A percentile compares a stretch with the other conserved stretches of the same genome.
Conservation (phyloP, 495 filamentous ascomycete genomes). For the Hyaloscypha variabilis region DNA sequence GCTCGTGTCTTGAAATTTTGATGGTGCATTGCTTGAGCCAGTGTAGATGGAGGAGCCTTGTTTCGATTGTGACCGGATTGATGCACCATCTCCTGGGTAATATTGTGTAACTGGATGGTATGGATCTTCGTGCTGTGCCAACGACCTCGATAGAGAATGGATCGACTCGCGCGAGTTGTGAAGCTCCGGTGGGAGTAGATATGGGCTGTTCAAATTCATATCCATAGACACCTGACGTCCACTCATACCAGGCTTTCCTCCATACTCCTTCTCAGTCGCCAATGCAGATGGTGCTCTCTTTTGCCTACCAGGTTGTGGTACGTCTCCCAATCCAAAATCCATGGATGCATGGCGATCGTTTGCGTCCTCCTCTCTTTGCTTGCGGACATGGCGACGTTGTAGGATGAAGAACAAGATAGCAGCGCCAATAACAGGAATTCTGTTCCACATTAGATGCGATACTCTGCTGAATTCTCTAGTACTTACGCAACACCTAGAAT, state of each 20-base stretch:
- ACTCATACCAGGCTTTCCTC: constrained; percentile 55
- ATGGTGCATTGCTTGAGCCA: constrained; percentile 44
- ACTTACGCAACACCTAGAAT: constrained; percentile 83
- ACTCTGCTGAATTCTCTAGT: not conserved
- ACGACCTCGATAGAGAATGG: constrained; percentile 76
- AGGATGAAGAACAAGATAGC: constrained; percentile 71
- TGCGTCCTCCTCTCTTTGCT: constrained; percentile 74
- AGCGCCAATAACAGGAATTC: constrained; percentile 75
- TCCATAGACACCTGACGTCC: constrained; percentile 80
- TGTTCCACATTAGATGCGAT: constrained; percentile 42
- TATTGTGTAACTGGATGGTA: constrained; percentile 74
- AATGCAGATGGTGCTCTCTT: constrained; percentile 8
- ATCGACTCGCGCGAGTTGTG: constrained; percentile 83
- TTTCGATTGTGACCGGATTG: constrained; percentile 56
- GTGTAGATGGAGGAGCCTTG: constrained; percentile 63
- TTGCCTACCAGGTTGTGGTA: constrained; percentile 38
- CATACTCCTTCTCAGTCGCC: constrained; percentile 41
- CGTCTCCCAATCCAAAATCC: constrained; percentile 82
- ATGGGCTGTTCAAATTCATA: constrained; percentile 80
- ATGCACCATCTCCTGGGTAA: constrained; percentile 57
- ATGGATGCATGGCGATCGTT: constrained; percentile 90
- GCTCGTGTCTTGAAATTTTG: constrained; percentile 26
- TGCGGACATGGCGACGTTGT: constrained; percentile 75
- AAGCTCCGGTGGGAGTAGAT: constrained; percentile 82
- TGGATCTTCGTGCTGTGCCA: constrained; percentile 73